phyloP scores from a whole-genome alignment of 208 protist genomes.

The Wallacemonas sp. region DNA sequence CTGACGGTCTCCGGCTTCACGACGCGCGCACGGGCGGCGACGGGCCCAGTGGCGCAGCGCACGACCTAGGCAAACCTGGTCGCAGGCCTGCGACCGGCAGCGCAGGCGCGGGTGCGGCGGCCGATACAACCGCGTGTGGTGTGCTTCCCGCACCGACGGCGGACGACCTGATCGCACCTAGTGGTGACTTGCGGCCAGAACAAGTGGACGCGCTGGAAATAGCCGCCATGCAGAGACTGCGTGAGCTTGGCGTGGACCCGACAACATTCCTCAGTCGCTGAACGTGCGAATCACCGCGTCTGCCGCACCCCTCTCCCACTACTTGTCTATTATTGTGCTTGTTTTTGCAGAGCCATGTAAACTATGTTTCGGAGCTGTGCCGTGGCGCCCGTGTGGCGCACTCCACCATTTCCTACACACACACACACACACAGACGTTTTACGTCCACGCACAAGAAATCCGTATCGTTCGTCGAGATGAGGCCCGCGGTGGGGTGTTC shows the following conservation, averaged over 20 bases:
- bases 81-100: background rate
- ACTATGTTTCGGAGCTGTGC: too few relatives aligned
- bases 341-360: too few relatives aligned
- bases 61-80: background rate
- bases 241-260: conserved; percentile 62
- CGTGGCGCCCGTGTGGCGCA: too few relatives aligned
- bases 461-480: too few relatives aligned
- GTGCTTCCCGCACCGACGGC: background rate
- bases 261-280: conserved; percentile 21
- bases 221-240: conserved; percentile 50
- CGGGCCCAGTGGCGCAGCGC: background rate
- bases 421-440: background rate
- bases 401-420: too few relatives aligned
- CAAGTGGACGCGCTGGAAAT: conserved; percentile 75
- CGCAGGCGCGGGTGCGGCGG: background rate
- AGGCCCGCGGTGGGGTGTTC: too few relatives aligned
- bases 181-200: conserved; percentile 46
- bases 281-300: background rate
- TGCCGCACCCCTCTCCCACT: background rate
- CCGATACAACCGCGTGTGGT: background rate
- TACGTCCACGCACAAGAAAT: too few relatives aligned
- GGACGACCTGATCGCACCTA: conserved; percentile 1
- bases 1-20: background rate
- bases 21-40: background rate
- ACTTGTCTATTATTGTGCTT: too few relatives aligned